A percentile compares a stretch with the other conserved stretches of the same genome.
phyloP scores from a whole-genome alignment of 495 filamentous ascomycete genomes.

The Amorphotheca resinae region DNA sequence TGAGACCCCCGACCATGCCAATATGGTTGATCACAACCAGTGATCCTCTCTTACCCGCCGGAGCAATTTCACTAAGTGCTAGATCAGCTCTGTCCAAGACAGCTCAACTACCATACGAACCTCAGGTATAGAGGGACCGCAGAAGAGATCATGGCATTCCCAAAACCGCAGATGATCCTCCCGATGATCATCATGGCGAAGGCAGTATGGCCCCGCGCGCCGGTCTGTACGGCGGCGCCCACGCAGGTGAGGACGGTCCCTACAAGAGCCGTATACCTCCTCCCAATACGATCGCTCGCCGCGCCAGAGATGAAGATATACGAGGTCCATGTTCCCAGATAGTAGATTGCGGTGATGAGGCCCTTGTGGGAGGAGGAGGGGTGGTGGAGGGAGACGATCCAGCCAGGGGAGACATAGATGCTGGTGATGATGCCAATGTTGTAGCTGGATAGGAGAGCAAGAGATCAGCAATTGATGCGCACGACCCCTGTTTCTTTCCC shows the following conservation, averaged over 20 bases:
- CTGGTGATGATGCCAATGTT: slow-evolving; percentile 45
- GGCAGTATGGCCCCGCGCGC: slow-evolving; percentile 28
- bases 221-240: slow-evolving; percentile 33
- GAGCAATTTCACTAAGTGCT: slow-evolving; percentile 43
- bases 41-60: slow-evolving; percentile 36
- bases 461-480: too few relatives aligned
- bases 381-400: slow-evolving; percentile 29
- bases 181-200: slow-evolving; percentile 40
- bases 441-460: slow-evolving; percentile 28
- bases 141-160: slow-evolving; percentile 39
- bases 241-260: slow-evolving; percentile 34
- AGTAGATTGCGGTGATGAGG: slow-evolving; percentile 44
- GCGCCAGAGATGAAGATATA: slow-evolving; percentile 42
- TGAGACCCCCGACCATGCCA: too few relatives aligned
- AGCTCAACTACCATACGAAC: too few relatives aligned
- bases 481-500: too few relatives aligned
- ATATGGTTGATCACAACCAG: slow-evolving; percentile 47
- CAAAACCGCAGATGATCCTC: slow-evolving; percentile 38
- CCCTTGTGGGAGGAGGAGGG: slow-evolving; percentile 32
- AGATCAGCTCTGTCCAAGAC: neutral
- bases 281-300: slow-evolving; percentile 33
- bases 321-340: slow-evolving; percentile 41
- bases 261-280: slow-evolving; percentile 34
- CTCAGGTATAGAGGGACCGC: slow-evolving; percentile 46
- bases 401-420: slow-evolving; percentile 41